phyloP scores from a whole-genome alignment of 768 basidiomycete species.

The Solioccasus polychromus region DNA sequence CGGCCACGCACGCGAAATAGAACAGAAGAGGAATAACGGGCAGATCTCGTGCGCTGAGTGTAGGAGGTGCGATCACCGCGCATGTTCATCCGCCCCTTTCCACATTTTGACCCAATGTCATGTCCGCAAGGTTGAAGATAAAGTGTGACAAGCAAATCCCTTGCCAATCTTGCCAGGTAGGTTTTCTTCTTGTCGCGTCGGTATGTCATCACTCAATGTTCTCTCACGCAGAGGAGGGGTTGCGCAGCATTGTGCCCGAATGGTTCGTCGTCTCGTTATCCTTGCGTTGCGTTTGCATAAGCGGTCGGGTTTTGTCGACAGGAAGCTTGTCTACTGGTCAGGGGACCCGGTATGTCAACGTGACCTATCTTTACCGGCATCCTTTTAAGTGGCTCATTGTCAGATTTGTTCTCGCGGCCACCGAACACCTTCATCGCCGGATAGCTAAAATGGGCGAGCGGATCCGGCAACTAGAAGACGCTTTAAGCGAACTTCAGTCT shows the following conservation, averaged over 20 bases:
- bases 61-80: conserved; percentile 66
- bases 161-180: conserved; percentile 71
- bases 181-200: conserved; percentile 10
- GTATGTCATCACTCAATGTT: not conserved
- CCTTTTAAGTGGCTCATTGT: conserved; percentile 10
- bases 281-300: not conserved
- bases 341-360: conserved; percentile 55
- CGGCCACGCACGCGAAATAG: conserved; percentile 61
- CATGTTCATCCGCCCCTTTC: conserved; percentile 26
- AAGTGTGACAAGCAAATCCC: conserved; percentile 83
- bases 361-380: conserved; percentile 1
- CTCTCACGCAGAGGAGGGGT: conserved; percentile 49
- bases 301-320: conserved; percentile 20
- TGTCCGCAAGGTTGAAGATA: conserved; percentile 63
- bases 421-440: conserved; percentile 60
- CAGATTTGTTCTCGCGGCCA: conserved; percentile 61
- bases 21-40: conserved; percentile 70
- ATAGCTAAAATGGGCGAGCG: conserved; percentile 52
- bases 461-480: conserved; percentile 61
- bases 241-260: conserved; percentile 72
- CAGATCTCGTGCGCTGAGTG: conserved; percentile 81
- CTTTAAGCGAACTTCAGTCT: conserved; percentile 49
- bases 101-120: conserved; percentile 20
- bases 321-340: conserved; percentile 78
- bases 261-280: conserved; percentile 39